Percentiles rank a stretch among this genome's conserved stretches.
Evolutionary conservation across 768 basidiomycete species (phyloP).

Genomic region (Solioccasus polychromus): DNA sequence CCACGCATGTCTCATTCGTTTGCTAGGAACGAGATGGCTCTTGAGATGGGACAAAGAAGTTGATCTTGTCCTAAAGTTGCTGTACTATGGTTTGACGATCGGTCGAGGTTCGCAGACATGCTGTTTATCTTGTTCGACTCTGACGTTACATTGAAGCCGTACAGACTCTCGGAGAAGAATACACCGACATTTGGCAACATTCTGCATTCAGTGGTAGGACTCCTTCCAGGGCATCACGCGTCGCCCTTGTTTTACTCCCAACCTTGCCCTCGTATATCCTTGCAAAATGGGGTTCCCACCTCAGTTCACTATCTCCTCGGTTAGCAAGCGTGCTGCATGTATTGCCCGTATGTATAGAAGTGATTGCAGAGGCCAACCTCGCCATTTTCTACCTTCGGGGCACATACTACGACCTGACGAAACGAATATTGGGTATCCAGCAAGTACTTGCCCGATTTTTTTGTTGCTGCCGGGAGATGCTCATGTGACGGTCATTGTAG

Average conservation of each 20-base stretch:
- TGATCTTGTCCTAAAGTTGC: conserved; percentile 61
- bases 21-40: conserved; percentile 74
- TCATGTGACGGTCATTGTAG: conserved; percentile 37
- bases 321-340: conserved; percentile 30
- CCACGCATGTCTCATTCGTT: conserved; percentile 10
- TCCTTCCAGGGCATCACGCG: conserved; percentile 46
- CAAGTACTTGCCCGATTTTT: conserved; percentile 46
- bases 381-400: conserved; percentile 80
- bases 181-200: conserved; percentile 80
- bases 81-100: conserved; percentile 73
- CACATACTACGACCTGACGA: conserved; percentile 71
- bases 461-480: neutral
- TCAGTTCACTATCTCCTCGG: conserved; percentile 33
- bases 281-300: conserved; percentile 44
- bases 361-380: conserved; percentile 68
- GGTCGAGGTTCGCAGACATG: conserved; percentile 58
- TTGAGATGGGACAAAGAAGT: conserved; percentile 80
- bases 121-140: neutral
- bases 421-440: conserved; percentile 63
- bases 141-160: conserved; percentile 44
- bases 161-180: conserved; percentile 90
- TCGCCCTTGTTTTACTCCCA: conserved; percentile 61
- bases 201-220: conserved; percentile 39
- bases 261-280: conserved; percentile 63
- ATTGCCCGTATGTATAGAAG: conserved; percentile 52